Evolutionary conservation across 768 basidiomycete genomes (phyloP), one percentile per base, ranked within the genome.

Genomic region (Auriculariales sp.): DNA sequence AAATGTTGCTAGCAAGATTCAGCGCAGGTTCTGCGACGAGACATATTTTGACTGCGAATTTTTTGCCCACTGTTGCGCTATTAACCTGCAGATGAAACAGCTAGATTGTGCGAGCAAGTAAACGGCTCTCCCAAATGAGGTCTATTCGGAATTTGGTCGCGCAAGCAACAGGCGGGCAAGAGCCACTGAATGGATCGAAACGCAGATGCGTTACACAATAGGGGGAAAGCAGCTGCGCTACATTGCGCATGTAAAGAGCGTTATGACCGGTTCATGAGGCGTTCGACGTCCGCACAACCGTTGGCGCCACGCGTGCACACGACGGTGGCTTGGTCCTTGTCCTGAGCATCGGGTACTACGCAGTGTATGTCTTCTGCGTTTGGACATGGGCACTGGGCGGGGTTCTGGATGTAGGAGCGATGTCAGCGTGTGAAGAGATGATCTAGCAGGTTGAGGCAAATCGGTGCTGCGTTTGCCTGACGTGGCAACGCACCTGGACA

Each of bases 371-470:
- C 87, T 58, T 88, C 75, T 6, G 71, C 66, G 57, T 80, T 71
- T 3, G 86, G 84, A 62, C 87, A 90, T 1, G 87, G 84, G 57
- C 87, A 90, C 35, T 84, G 74, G n/a, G 66, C 62, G 1, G 74
- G 81, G 45, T 63, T 65, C 2, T 63, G 39, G 39, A 15, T 25
- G 39, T 10, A 7, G 22, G 19, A 15, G 6, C 22, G 19, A 6
- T 15, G 7, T 36, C n/a, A 6, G 35, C 6, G n/a, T n/a, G 22
- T 9, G 35, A 9, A n/a, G 35, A 10, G 22, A n/a, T n/a, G n/a
- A n/a, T n/a, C n/a, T n/a, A n/a, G n/a, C n/a, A n/a, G n/a, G n/a
- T 5, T 25, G 39, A 17, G 39, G 39, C 22, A 19, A 44, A 44
- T 44, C 12, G 31, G 31, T 32, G 7, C 31, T 32, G 31, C 31